A percentile compares a stretch with the other conserved stretches of the same genome.
These are phyloP conservation scores for Colletotrichum scovillei DNA, from an alignment of 2,329 filamentous ascomycete species.

Conservation along the genomic window DNA sequence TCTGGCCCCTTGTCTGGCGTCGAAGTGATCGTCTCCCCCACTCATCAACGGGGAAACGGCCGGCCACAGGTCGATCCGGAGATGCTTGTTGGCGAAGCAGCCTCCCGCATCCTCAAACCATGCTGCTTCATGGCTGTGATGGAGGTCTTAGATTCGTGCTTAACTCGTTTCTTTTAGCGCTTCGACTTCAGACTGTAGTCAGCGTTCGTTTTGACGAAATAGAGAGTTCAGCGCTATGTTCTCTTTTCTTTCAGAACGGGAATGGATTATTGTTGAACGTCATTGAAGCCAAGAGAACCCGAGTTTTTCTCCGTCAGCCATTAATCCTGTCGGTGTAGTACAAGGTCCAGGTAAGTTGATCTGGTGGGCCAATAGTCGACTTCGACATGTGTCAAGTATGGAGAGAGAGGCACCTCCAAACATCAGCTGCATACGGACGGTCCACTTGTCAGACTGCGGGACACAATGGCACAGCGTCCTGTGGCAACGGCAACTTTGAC, in stretches of 20 bases:
- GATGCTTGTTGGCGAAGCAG: constrained; percentile 13
- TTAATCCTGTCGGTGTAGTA: not conserved
- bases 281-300: not conserved
- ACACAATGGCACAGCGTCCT: not conserved
- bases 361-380: not conserved
- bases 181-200: not conserved
- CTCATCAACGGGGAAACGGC: not conserved
- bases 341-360: not conserved
- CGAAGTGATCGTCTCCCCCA: constrained; percentile 12
- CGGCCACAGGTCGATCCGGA: not conserved
- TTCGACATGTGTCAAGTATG: not conserved
- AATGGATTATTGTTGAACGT: not conserved
- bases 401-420: not conserved
- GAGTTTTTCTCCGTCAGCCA: not conserved
- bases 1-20: constrained; percentile 5
- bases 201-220: not conserved
- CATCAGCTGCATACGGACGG: not conserved
- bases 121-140: not conserved
- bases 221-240: not conserved
- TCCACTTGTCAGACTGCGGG: not conserved
- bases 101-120: constrained; percentile 18
- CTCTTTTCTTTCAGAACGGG: not conserved
- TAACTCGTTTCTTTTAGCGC: not conserved
- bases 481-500: no score
- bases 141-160: not conserved